Evolutionary conservation across 176 grass and related monocot species (phyloP).

Genomic region (Ensete glaucum): DNA sequence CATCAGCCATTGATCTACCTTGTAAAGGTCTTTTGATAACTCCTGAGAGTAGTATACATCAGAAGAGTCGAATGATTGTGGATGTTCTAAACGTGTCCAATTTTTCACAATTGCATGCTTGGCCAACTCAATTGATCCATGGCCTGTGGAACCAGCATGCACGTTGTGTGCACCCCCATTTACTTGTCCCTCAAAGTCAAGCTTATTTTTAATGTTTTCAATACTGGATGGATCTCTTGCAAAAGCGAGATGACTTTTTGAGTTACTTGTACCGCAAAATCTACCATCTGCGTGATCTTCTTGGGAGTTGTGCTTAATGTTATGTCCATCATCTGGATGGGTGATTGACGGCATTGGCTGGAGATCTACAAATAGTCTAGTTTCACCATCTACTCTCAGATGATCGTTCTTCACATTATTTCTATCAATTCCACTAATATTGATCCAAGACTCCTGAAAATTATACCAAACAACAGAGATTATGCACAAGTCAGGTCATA

Average conservation of each 20-base stretch:
- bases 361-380: conserved; percentile 39
- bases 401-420: conserved; percentile 21
- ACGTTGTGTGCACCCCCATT: conserved; percentile 13
- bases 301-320: conserved; percentile 39
- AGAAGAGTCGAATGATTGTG: conserved; percentile 64
- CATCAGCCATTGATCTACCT: conserved; percentile 35
- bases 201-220: conserved; percentile 26
- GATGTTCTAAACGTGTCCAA: conserved; percentile 65
- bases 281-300: conserved; percentile 31
- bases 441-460: conserved; percentile 42
- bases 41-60: conserved; percentile 57
- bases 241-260: conserved; percentile 29
- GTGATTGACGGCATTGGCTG: conserved; percentile 33
- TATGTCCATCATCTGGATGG: conserved; percentile 24
- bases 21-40: conserved; percentile 34
- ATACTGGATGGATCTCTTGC: conserved; percentile 20
- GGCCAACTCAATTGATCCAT: conserved; percentile 26
- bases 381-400: conserved; percentile 38
- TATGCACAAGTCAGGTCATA: background rate
- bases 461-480: conserved; percentile 9
- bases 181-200: conserved; percentile 31
- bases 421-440: conserved; percentile 27
- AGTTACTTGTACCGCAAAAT: conserved; percentile 37
- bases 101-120: conserved; percentile 54
- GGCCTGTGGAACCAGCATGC: conserved; percentile 24